Evolutionary conservation across 192 early-diverging fungal species (phyloP), one percentile per base, ranked within the genome.

Genomic region (Umbelopsis isabellina): DNA sequence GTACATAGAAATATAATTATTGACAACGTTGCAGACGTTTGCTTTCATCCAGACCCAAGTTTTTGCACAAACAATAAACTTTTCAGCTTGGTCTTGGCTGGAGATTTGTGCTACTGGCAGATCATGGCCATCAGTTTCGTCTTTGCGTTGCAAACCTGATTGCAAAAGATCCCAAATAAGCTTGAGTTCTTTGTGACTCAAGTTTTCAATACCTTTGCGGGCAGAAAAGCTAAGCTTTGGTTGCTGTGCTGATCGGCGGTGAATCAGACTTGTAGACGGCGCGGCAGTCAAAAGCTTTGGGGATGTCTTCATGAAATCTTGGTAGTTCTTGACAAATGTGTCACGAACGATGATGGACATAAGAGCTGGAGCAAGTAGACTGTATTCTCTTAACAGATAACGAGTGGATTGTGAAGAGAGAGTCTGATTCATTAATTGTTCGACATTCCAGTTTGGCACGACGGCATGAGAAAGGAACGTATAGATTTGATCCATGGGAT

Each of bases 321-420:
- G 55, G 30, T 61, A 61, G 18, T 61, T 61, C 13, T 61, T 61
- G 27, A 61, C 55, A 61, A 61, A 61, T 4, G 72, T 69, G 21
- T 74, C 53, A 44, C 55, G 27, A 11, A 74, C 37, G 21, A 74
- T 61, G 18, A 74, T 74, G 3, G 72, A 74, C 72, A 74, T 74
- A 15, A 74, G 45, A 15, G 72, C 72, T 20, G 72, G 72, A 4
- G 58, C 72, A 10, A 74, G 41, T 18, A 74, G 67, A 25, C 67
- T 47, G 41, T 74, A 69, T 41, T 58, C 52, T n/a, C 50, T 18
- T 20, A 69, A 33, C 11, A 64, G 22, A 18, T 69, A 23, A 35
- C 27, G 37, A 16, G 55, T 22, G 9, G 55, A 58, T 61, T 64
- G 12, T 18, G 52, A 44, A 21, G 52, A 25, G 18, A 49, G 30